These are phyloP conservation scores for Chlorella vulgaris DNA, from an alignment of 139 green algal genomes.

Conservation along the genomic window DNA sequence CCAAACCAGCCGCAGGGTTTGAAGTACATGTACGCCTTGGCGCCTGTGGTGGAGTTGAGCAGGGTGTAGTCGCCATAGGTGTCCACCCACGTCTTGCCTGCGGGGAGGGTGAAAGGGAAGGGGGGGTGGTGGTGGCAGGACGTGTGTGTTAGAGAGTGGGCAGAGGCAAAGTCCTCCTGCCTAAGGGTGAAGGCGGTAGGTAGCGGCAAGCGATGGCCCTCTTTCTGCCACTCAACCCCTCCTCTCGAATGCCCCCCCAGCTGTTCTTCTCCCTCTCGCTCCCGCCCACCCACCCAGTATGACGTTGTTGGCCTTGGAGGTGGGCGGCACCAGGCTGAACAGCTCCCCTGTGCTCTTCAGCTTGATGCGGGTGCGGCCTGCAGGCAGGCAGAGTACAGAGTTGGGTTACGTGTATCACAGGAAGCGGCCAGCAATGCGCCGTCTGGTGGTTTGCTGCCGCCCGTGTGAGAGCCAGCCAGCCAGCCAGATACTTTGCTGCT, in stretches of 20 bases:
- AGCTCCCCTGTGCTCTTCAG: conserved; percentile 79
- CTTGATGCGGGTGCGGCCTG: conserved; percentile 88
- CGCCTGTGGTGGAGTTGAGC: conserved; percentile 78
- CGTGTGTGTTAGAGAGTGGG: background rate
- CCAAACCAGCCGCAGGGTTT: conserved; percentile 95
- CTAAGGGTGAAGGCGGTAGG: too few relatives aligned
- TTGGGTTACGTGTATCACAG: too few relatives aligned
- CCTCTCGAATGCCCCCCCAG: too few relatives aligned
- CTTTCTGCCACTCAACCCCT: too few relatives aligned
- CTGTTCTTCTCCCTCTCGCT: background rate
- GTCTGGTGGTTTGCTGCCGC: too few relatives aligned
- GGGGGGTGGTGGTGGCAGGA: background rate
- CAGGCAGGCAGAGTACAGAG: background rate
- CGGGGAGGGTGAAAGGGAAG: conserved; percentile 37
- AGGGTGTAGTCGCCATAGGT: conserved; percentile 84
- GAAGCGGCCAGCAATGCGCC: too few relatives aligned
- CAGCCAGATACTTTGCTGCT: too few relatives aligned
- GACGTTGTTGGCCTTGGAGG: conserved; percentile 91
- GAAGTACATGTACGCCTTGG: conserved; percentile 81
- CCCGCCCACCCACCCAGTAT: conserved; percentile 91
- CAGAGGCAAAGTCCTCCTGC: too few relatives aligned
- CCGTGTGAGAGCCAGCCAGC: too few relatives aligned
- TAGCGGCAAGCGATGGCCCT: too few relatives aligned
- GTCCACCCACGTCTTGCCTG: conserved; percentile 93
- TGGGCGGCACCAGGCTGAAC: conserved; percentile 84